Conservation (phyloP, 257 asterid genomes). For the Eucommia ulmoides region DNA sequence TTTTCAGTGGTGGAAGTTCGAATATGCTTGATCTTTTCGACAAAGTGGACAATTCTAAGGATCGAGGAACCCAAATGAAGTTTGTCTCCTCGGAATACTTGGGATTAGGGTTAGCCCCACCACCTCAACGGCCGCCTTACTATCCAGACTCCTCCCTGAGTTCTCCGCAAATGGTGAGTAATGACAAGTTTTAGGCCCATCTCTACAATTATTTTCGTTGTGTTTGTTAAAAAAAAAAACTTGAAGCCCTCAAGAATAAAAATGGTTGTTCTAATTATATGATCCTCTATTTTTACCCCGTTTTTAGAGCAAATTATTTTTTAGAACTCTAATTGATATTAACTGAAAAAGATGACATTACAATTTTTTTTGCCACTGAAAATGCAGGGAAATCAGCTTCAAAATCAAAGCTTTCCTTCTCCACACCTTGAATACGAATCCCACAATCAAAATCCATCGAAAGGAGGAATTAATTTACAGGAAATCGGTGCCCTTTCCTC, state of each 20-base stretch:
- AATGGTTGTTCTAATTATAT: not conserved
- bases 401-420: conserved; percentile 13
- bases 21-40: conserved; percentile 19
- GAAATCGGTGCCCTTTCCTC: conserved; percentile 7
- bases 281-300: not conserved
- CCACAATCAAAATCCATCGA: conserved; percentile 10
- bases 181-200: not conserved
- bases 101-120: conserved; percentile 23
- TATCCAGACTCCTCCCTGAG: conserved; percentile 10
- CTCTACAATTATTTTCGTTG: too few relatives aligned
- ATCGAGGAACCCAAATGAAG: conserved; percentile 22
- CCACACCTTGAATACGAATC: conserved; percentile 17
- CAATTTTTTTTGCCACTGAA: too few relatives aligned
- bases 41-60: conserved; percentile 20
- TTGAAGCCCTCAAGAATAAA: conserved; percentile 2
- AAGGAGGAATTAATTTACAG: conserved; percentile 12
- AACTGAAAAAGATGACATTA: not conserved
- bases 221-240: too few relatives aligned
- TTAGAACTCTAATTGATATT: not conserved
- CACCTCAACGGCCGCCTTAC: conserved; percentile 27
- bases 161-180: conserved; percentile 30
- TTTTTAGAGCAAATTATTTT: not conserved
- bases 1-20: conserved; percentile 31
- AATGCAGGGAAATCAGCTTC: conserved; percentile 38
- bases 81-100: conserved; percentile 24